Evolutionary conservation across 768 basidiomycete species (phyloP).

Genomic region (Leccinum obscurum): DNA sequence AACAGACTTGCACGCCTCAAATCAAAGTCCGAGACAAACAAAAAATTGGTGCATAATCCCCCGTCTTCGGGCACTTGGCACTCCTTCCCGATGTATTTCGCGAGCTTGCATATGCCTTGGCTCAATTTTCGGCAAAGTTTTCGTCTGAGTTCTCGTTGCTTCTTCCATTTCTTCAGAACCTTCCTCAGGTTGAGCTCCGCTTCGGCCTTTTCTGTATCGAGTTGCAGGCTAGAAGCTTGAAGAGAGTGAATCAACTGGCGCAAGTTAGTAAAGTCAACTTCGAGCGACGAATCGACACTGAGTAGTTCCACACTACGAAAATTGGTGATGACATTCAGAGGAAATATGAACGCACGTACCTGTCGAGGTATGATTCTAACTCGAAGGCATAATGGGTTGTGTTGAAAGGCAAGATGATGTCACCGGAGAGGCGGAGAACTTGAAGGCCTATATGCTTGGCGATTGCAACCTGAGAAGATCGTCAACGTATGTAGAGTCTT

Average conservation of each 20-base stretch:
- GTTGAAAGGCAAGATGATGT: constrained; percentile 69
- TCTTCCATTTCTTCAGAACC: constrained; percentile 12
- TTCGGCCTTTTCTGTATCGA: constrained; percentile 58
- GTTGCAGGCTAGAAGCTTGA: constrained; percentile 49
- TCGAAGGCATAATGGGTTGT: constrained; percentile 75
- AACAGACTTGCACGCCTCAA: background rate
- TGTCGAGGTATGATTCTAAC: constrained; percentile 57
- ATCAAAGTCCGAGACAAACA: background rate
- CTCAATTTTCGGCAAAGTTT: constrained; percentile 6
- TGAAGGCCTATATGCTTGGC: constrained; percentile 68
- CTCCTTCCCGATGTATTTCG: background rate
- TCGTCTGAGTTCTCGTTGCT: constrained; percentile 33
- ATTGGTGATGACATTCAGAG: background rate
- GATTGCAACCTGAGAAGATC: constrained; percentile 52
- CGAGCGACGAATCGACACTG: constrained; percentile 28
- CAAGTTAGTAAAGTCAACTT: constrained; percentile 42
- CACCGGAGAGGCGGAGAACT: constrained; percentile 58
- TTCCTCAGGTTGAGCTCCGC: constrained; percentile 39
- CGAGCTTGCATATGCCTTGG: constrained; percentile 34
- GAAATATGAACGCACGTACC: constrained; percentile 38
- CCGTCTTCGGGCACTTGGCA: background rate
- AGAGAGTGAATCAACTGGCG: constrained; percentile 48
- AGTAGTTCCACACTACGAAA: constrained; percentile 32
- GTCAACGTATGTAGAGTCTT: no score
- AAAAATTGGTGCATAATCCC: background rate